Evolutionary conservation across 2,329 filamentous ascomycete genomes (phyloP), one percentile per base, ranked within the genome.

Genomic region (Coniochaeta hoffmannii): DNA sequence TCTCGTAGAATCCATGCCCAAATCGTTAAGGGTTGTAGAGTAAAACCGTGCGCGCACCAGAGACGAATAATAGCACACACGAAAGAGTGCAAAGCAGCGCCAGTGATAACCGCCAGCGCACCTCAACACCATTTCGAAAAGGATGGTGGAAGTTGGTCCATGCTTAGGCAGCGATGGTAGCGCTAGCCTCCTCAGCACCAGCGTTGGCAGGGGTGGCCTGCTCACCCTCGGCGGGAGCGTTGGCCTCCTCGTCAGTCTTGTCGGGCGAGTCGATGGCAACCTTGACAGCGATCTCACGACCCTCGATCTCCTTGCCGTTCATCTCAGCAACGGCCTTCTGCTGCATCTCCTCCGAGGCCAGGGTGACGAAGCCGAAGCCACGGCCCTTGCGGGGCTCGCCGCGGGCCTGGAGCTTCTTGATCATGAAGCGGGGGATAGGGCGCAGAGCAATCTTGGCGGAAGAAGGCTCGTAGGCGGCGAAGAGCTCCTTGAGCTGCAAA

Each of bases 251-350:
- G 62, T 87, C 83, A 58, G 83, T 86, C 88, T 97, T 99, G 77
- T 95, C 93, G 62, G 94, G 94, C 82, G 91, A 97, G 80, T 99
- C 94, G 70, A 99, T 97, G 70, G 94, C 94, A 71, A 99, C 92
- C 89, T 99, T 99, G 83, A 99, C 94, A 62, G 94, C 94, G 66
- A 99, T 99, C 80, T 97, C 93, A 69, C 94, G 93, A 62, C 93
- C 94, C 75, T 97, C 94, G 64, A 99, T 94, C 73, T 96, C 90
- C 86, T 96, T 97, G 77, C 91, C 94, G 77, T 99, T 97, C 94
- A 99, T 99, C 82, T 99, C 94, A 54, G 78, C 71, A 63, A 97
- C 95, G 63, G 94, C 94, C 88, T 97, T 96, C 78, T 95, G 86
- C 82, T 99, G 94, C 68, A 93, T 76, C 76, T 96, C 92, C 81